Base-by-base conservation (phyloP, 768 basidiomycete genomes). In the Crucibulum laeve region DNA sequence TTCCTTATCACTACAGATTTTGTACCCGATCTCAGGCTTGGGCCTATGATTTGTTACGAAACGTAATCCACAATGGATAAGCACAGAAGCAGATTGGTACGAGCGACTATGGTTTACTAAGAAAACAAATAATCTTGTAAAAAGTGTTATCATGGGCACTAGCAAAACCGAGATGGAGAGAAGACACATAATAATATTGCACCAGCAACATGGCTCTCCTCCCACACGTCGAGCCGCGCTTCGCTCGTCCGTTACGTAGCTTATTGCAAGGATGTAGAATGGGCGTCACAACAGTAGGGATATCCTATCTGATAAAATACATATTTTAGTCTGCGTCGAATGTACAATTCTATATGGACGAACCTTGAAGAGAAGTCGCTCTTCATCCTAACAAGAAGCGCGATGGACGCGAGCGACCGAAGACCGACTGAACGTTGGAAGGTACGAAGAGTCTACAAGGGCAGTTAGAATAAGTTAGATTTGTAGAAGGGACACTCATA, bases 181-280 rank as follows among this genome's bases (percentile, higher is more conserved):
- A n/a, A n/a, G n/a, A n/a, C n/a, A n/a, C n/a, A n/a, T n/a, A 30
- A 10, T n/a, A 10, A n/a, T 30, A 8, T 8, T 30, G n/a, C 28
- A 10, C 8, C n/a, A 10, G 8, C 28, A n/a, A 30, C n/a, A 10
- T 10, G 10, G n/a, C 28, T n/a, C 28, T 30, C 79, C 80, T 84
- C 63, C 71, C 74, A 80, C 70, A 71, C 78, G 67, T 70, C 64
- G 62, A 80, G 73, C 80, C 80, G 72, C 77, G 67, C 82, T 81
- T 81, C 73, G 80, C 73, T 67, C 74, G 74, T 73, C 78, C 79
- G 80, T 75, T 80, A 77, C 80, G 70, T 78, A 76, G 79, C 74
- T 79, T 83, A 66, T 80, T 83, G 80, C 47, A 67, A 73, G 78
- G 80, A 70, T 77, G 81, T 58, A 57, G 69, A 79, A 74, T 59